Base-by-base conservation (phyloP, 495 filamentous ascomycete genomes). In the Immersiella caudata region DNA sequence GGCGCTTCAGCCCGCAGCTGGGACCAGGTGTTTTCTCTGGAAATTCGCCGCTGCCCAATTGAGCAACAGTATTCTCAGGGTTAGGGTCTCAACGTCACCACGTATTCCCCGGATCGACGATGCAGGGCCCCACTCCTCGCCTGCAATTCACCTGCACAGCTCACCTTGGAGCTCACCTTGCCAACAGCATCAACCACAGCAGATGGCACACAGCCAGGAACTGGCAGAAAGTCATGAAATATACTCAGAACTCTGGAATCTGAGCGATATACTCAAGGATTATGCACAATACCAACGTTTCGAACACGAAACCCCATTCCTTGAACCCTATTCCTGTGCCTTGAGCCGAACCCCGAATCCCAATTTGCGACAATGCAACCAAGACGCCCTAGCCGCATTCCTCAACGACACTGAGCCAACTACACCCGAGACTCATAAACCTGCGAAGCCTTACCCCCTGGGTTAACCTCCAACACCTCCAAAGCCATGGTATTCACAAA, bases 401-500 rank as follows among this genome's bases (percentile, higher is more conserved):
- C 8, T 33, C 29, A 33, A 33, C 29, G 8, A 33, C 29, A 33
- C 29, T 8, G 8, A 33, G 29, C 29, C 8, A 33, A 8, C 29
- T 33, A 33, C 8, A 8, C 4, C 29, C 8, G 8, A 61, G 1
- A 2, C 58, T 12, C 12, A 61, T 68, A 73, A 49, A 73, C 68
- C 71, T 68, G 65, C 21, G 62, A 60, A 18, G 16, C 24, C 25
- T 46, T 62, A 1, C 63, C 66, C 36, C 59, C 63, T 9, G 68
- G 66, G 18, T 62, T 40, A 8, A 74, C 67, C 59, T 74, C 63
- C 63, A 74, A 54, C 5, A 40, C 58, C 14, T 67, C 46, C 33
- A 74, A 36, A 14, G 70, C 70, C 60, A 72, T 61, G 11, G 55
- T 35, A 16, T 56, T 62, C 24, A 74, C 72, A 70, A 74, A 74